Conservation (phyloP, 768 basidiomycete genomes). For the Boletus edulis region DNA sequence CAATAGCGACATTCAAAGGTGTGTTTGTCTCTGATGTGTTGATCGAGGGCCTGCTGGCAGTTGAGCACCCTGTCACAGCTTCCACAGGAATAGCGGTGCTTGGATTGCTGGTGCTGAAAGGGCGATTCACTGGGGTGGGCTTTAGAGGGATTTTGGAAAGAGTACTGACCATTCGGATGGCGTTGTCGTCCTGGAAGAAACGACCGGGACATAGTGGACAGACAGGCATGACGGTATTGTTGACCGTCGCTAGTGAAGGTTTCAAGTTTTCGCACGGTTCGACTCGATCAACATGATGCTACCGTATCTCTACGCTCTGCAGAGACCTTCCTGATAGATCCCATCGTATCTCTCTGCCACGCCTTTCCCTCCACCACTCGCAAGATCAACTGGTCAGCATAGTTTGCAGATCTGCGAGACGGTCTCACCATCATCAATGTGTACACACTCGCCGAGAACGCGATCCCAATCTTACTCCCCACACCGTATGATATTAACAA, state of each 20-base stretch:
- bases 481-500: constrained; percentile 8
- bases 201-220: constrained; percentile 20
- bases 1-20: constrained; percentile 18
- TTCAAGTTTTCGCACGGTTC: constrained; percentile 18
- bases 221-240: constrained; percentile 10
- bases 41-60: constrained; percentile 12
- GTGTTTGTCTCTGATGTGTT: constrained; percentile 16
- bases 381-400: constrained; percentile 3
- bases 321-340: too few relatives aligned
- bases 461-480: background rate
- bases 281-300: background rate
- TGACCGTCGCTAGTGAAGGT: background rate
- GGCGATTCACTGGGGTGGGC: background rate
- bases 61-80: constrained; percentile 4
- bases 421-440: constrained; percentile 7
- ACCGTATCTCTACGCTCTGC: too few relatives aligned
- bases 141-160: background rate
- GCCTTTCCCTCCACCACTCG: constrained; percentile 8
- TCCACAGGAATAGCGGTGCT: constrained; percentile 7
- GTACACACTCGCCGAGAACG: constrained; percentile 8
- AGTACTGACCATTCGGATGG: constrained; percentile 15
- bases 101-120: constrained; percentile 15
- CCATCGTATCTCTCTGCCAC: constrained; percentile 4
- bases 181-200: constrained; percentile 10
- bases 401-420: background rate